Evolutionary conservation across 2,329 filamentous ascomycete genomes (phyloP).

Genomic region (Epichloe sylvatica): DNA sequence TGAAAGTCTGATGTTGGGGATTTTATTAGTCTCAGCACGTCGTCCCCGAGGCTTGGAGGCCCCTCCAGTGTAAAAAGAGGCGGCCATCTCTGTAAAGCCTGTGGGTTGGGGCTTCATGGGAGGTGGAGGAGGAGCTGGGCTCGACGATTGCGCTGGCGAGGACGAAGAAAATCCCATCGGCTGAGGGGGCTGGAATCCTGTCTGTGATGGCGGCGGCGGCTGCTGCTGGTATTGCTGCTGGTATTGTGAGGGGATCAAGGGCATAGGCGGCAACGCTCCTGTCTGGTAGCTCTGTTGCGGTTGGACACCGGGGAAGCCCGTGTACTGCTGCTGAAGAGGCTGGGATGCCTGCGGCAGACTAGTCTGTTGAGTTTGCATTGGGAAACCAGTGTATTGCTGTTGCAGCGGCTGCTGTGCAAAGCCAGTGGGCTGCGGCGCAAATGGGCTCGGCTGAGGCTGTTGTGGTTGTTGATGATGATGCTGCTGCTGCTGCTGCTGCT

Average conservation of each 20-base stretch:
- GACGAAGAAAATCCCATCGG: constrained; percentile 29
- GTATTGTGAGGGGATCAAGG: constrained; percentile 44
- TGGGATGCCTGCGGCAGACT: constrained; percentile 43
- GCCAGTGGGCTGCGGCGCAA: constrained; percentile 46
- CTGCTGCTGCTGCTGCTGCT: constrained; percentile 31
- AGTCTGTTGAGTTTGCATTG: constrained; percentile 31
- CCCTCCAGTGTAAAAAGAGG: constrained; percentile 45
- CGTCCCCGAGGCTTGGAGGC: constrained; percentile 30
- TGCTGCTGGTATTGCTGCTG: constrained; percentile 45
- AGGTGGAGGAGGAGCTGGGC: constrained; percentile 37
- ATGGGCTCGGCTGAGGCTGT: constrained; percentile 39
- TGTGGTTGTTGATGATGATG: constrained; percentile 36
- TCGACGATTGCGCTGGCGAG: constrained; percentile 36
- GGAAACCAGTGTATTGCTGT: constrained; percentile 48
- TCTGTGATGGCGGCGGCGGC: constrained; percentile 25
- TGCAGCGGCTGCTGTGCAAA: constrained; percentile 38
- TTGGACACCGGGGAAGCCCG: constrained; percentile 41
- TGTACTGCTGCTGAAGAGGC: constrained; percentile 52
- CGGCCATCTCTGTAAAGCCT: constrained; percentile 52
- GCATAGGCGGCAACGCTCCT: constrained; percentile 42
- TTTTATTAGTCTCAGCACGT: constrained; percentile 48
- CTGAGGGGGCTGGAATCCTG: constrained; percentile 27
- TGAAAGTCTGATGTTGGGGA: constrained; percentile 84
- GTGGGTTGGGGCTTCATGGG: constrained; percentile 53
- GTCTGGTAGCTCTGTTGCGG: constrained; percentile 49